Evolutionary conservation across 139 green algal species (phyloP), one percentile per base, ranked within the genome.

Genomic region (Chara braunii): DNA sequence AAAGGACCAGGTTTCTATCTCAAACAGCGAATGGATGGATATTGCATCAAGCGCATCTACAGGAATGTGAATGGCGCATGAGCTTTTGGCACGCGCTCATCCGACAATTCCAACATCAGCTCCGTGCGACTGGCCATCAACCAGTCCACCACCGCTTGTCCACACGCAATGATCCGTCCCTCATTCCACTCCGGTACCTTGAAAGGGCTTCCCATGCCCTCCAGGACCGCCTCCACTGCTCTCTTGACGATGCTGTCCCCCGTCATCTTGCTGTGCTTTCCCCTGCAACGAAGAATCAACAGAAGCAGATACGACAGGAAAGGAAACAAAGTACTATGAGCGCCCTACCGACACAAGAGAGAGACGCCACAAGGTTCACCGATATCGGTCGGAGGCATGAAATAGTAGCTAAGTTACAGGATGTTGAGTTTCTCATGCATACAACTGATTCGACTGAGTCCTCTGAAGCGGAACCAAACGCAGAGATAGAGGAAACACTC

Each of bases 271-370:
- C 63, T 72, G 63, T 72, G 63, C 22, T 24, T 1, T 7, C 63
- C 63, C 63, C 63, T 68, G 29, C 63, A 52, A 1, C 52, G 64
- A 14, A 72, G 37, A 24, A 72, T 70, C n/a, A n/a, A n/a, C n/a
- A n/a, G n/a, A n/a, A n/a, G n/a, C n/a, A n/a, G n/a, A n/a, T n/a
- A n/a, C n/a, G n/a, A n/a, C n/a, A n/a, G n/a, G n/a, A n/a, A n/a
- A n/a, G n/a, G n/a, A n/a, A n/a, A n/a, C n/a, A n/a, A n/a, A n/a
- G n/a, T n/a, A n/a, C n/a, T n/a, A n/a, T n/a, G n/a, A n/a, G n/a
- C n/a, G n/a, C n/a, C n/a, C n/a, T n/a, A n/a, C n/a, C n/a, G n/a
- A n/a, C n/a, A n/a, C n/a, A n/a, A n/a, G n/a, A n/a, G n/a, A n/a
- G n/a, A n/a, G n/a, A n/a, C n/a, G n/a, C n/a, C n/a, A n/a, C n/a